These are phyloP conservation scores for Kodamaea derodonti DNA, from an alignment of 1,139 yeast genomes.

Conservation along the genomic window DNA sequence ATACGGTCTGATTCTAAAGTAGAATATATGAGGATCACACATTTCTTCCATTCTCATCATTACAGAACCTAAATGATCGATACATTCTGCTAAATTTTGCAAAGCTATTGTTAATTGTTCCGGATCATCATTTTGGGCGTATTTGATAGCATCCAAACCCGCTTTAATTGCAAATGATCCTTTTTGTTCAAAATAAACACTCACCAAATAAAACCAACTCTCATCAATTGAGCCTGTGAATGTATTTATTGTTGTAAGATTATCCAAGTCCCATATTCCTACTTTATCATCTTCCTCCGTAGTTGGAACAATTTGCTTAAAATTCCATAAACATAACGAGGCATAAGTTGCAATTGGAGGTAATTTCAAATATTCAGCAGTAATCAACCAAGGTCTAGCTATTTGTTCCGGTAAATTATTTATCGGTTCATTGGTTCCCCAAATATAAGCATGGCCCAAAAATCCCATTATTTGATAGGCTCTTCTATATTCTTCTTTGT, in stretches of 20 bases:
- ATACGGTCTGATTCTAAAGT: constrained; percentile 80
- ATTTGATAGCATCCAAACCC: constrained; percentile 59
- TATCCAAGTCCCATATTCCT: constrained; percentile 50
- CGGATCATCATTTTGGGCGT: constrained; percentile 29
- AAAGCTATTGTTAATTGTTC: constrained; percentile 41
- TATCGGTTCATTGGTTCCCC: constrained; percentile 73
- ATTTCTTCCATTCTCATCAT: constrained; percentile 84
- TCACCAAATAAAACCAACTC: constrained; percentile 88
- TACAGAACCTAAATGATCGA: constrained; percentile 72
- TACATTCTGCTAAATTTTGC: constrained; percentile 67
- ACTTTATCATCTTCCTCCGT: constrained; percentile 17
- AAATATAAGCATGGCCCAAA: constrained; percentile 81
- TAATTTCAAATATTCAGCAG: constrained; percentile 58
- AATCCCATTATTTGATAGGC: constrained; percentile 80
- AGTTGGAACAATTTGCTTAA: constrained; percentile 55
- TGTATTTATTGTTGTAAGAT: constrained; percentile 75
- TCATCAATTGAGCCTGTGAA: constrained; percentile 91
- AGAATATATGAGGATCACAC: constrained; percentile 93
- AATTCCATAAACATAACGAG: constrained; percentile 86
- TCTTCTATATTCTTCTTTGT: constrained; percentile 57
- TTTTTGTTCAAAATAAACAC: constrained; percentile 78
- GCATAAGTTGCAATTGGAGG: constrained; percentile 91
- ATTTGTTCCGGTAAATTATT: constrained; percentile 64
- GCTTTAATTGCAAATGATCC: constrained; percentile 65
- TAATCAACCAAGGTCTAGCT: constrained; percentile 64